phyloP scores from a whole-genome alignment of 768 basidiomycete species.

The Tephrocybe rancida region DNA sequence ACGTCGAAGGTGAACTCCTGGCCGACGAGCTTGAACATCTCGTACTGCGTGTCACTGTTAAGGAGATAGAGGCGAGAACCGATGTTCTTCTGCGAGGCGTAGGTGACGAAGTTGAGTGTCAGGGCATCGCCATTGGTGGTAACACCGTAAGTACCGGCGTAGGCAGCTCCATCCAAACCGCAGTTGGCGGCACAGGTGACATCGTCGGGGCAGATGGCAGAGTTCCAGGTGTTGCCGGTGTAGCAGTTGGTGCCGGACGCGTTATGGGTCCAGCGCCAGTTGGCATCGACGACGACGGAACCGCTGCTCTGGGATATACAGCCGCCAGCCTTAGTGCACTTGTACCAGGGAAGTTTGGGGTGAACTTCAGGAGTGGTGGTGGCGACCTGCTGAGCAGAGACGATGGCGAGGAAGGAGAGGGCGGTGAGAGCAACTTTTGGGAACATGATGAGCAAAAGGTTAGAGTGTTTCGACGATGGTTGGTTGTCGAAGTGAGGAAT shows the following conservation, averaged over 20 bases:
- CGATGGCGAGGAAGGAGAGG: too few species aligned
- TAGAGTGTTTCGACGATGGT: neutral
- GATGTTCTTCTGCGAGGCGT: slow-evolving; percentile 36
- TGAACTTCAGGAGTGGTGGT: too few species aligned
- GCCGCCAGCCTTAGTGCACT: slow-evolving; percentile 43
- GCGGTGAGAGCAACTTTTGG: too few species aligned
- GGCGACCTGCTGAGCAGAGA: too few species aligned
- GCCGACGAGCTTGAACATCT: slow-evolving; percentile 11
- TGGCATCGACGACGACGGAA: slow-evolving; percentile 53
- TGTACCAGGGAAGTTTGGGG: too few species aligned
- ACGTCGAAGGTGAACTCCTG: too few species aligned
- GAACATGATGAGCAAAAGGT: slow-evolving; percentile 24
- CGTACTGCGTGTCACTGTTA: slow-evolving; percentile 8
- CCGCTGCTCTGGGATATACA: slow-evolving; percentile 39
- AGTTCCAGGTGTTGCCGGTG: slow-evolving; percentile 59
- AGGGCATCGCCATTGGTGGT: too few species aligned
- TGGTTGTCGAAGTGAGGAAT: neutral
- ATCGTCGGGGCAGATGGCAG: slow-evolving; percentile 50
- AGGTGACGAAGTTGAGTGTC: slow-evolving; percentile 52
- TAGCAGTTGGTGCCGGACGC: slow-evolving; percentile 46
- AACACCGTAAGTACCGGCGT: slow-evolving; percentile 53
- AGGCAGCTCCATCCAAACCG: slow-evolving; percentile 54
- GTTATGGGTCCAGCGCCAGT: too few species aligned
- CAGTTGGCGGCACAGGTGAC: slow-evolving; percentile 54
- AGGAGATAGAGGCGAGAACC: slow-evolving; percentile 26